Conservation (phyloP, 1,284 basidiomycete species). For the Cryptococcus neoformans region DNA sequence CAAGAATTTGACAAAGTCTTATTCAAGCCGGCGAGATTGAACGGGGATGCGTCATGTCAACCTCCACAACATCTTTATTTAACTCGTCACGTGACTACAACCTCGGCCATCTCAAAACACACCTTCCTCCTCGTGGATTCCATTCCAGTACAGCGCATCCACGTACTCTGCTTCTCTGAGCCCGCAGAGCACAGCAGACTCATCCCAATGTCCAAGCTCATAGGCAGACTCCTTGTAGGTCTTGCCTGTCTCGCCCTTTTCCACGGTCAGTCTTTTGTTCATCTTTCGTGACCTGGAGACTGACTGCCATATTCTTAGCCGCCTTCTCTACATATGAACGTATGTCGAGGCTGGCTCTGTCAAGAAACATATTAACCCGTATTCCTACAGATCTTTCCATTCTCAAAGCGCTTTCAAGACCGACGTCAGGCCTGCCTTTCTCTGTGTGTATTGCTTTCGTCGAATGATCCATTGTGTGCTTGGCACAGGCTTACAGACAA, state of each 20-base stretch:
- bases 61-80: no score
- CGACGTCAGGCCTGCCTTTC: constrained; percentile 27
- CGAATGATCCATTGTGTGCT: no score
- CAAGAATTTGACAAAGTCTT: no score
- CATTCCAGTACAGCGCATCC: no score
- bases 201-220: constrained; percentile 8
- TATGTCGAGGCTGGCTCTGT: constrained; percentile 14
- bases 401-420: constrained; percentile 42
- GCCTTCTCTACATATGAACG: constrained; percentile 50
- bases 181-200: no score
- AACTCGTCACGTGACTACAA: no score
- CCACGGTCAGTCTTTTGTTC: constrained; percentile 26
- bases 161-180: no score
- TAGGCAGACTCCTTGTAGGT: constrained; percentile 27
- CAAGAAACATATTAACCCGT: no score
- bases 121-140: no score
- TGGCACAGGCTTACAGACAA: neutral
- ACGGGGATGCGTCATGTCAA: no score
- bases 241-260: constrained; percentile 31
- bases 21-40: no score
- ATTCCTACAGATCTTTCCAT: constrained; percentile 41
- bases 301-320: constrained; percentile 22
- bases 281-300: neutral
- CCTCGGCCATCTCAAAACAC: no score
- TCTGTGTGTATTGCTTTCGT: constrained; percentile 29